Base-by-base conservation (phyloP, 78 protist species). In the Guillardia theta region DNA sequence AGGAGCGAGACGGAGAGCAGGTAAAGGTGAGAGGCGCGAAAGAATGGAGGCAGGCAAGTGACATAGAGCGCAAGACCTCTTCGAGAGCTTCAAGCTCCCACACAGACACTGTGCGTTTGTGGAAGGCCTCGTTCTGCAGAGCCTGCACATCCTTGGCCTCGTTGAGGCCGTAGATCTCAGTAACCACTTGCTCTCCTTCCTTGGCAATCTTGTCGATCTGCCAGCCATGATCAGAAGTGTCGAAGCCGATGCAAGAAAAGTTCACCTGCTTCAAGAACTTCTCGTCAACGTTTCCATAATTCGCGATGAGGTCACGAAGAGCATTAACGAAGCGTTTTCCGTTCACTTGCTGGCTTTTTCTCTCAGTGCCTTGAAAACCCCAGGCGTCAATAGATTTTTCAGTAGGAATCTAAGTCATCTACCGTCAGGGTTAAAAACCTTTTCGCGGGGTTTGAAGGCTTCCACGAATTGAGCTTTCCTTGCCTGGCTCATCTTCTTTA, bases 371-470 rank as follows among this genome's bases (percentile, higher is more conserved):
- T n/a, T n/a, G n/a, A n/a, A n/a, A n/a, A n/a, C n/a, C n/a, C n/a
- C n/a, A n/a, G n/a, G n/a, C n/a, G n/a, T n/a, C n/a, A n/a, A n/a
- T n/a, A n/a, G n/a, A n/a, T n/a, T n/a, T n/a, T n/a, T n/a, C n/a
- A n/a, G n/a, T n/a, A n/a, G n/a, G n/a, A n/a, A n/a, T n/a, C n/a
- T n/a, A n/a, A n/a, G n/a, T n/a, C n/a, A n/a, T n/a, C n/a, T n/a
- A n/a, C n/a, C n/a, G n/a, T n/a, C n/a, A n/a, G n/a, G n/a, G n/a
- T n/a, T n/a, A n/a, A 10, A 15, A 30, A 58, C 70, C 70, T 58
- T 58, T 8, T 58, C 70, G 70, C 70, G 70, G 83, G 83, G 83
- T 24, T 70, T 70, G 83, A 70, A 70, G 83, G 83, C 83, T 15
- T 70, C 83, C 46, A 43, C 36, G 41, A 70, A 43, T 43, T 21